phyloP scores from a whole-genome alignment of 148 eudicot genomes.

The Rhododendron kiyosumense region DNA sequence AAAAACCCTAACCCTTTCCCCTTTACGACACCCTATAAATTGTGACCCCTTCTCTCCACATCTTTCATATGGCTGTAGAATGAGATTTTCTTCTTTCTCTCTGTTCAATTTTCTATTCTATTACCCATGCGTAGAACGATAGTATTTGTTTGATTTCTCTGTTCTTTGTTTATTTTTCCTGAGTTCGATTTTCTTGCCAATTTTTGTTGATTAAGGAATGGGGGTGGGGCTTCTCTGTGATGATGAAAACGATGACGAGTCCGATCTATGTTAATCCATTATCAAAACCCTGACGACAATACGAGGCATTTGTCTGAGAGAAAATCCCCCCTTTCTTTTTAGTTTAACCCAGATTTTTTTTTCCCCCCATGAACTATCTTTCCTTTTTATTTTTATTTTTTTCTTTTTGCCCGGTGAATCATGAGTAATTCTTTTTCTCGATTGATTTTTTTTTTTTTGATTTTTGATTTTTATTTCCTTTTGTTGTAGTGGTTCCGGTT shows the following conservation, averaged over 20 bases:
- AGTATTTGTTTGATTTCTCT: neutral
- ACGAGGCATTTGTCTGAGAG: conserved; percentile 6
- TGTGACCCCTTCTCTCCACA: neutral
- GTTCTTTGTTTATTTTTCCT: neutral
- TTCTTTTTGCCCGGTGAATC: neutral
- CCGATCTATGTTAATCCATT: neutral
- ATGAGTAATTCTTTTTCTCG: no score
- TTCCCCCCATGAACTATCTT: neutral
- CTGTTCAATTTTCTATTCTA: neutral
- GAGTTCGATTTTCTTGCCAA: neutral
- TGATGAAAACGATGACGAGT: conserved; percentile 2
- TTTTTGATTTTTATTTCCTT: no score
- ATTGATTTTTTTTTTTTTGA: no score
- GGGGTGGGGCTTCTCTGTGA: neutral
- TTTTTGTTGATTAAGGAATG: neutral
- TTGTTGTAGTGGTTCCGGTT: no score
- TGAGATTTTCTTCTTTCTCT: neutral
- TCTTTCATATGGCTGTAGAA: neutral
- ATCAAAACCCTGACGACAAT: neutral
- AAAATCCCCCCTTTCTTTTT: neutral
- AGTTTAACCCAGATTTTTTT: neutral
- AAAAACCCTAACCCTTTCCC: neutral
- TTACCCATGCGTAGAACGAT: neutral
- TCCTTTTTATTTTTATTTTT: fast-evolving
- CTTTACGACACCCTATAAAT: neutral